Evolutionary conservation across 2,329 filamentous ascomycete genomes (phyloP).

Genomic region (Pseudopyrenochaeta lycopersici): DNA sequence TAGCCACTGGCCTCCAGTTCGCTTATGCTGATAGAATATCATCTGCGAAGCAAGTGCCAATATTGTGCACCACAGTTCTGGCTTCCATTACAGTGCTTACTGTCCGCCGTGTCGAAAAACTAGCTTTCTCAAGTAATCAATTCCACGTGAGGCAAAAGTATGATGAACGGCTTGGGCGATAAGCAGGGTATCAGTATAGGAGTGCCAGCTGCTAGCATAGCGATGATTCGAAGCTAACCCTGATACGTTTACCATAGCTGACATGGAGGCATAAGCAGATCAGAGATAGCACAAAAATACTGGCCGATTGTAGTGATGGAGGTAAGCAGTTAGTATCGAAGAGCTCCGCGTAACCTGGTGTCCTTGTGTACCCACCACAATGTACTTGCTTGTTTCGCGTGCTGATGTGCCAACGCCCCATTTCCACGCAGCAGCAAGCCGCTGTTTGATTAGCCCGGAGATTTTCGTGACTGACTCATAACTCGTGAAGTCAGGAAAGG

Average conservation of each 20-base stretch:
- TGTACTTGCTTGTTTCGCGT: not conserved
- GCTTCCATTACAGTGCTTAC: not conserved
- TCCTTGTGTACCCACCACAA: not conserved
- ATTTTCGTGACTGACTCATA: no score
- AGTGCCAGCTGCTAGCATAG: not conserved
- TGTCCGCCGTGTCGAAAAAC: not conserved
- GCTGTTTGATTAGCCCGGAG: not conserved
- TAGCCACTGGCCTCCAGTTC: not conserved
- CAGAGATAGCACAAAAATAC: not conserved
- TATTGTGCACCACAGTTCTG: not conserved
- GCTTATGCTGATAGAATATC: slow-evolving; percentile 3
- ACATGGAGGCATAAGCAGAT: not conserved
- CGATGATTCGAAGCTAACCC: not conserved
- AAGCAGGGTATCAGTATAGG: not conserved
- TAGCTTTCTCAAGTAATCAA: not conserved
- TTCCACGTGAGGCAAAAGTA: not conserved
- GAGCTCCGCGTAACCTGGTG: not conserved
- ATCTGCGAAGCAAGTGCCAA: not conserved
- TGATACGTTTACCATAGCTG: not conserved
- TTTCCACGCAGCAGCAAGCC: not conserved
- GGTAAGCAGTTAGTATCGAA: not conserved
- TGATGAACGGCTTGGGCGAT: not conserved
- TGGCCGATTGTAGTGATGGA: not conserved
- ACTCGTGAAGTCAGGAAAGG: no score
- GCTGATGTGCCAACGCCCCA: not conserved